Conservation (phyloP, 2,329 filamentous ascomycete species). For the Chaetomium olivaceum region DNA sequence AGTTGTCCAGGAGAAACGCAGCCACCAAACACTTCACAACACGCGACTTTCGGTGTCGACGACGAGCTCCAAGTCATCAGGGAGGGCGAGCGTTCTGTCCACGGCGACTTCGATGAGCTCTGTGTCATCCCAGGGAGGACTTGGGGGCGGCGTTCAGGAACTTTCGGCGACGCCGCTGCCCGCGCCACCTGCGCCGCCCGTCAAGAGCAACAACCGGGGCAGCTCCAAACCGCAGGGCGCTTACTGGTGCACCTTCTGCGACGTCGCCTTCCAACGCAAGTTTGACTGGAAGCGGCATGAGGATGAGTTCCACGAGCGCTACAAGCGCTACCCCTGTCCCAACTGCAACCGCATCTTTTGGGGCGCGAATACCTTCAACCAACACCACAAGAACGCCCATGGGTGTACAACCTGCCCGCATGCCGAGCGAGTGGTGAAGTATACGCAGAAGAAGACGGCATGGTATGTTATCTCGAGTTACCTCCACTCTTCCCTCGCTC, state of each 20-base stretch:
- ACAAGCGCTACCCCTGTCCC: conserved; percentile 67
- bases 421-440: conserved; percentile 63
- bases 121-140: conserved; percentile 34
- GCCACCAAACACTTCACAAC: conserved; percentile 18
- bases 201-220: conserved; percentile 37
- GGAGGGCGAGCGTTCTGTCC: conserved; percentile 50
- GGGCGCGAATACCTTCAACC: conserved; percentile 67
- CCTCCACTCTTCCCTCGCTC: not conserved
- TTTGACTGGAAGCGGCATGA: conserved; percentile 71
- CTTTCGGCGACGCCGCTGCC: conserved; percentile 23
- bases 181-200: conserved; percentile 42
- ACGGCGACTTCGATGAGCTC: conserved; percentile 38
- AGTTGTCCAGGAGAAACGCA: conserved; percentile 20
- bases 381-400: conserved; percentile 66
- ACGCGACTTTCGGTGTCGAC: conserved; percentile 42
- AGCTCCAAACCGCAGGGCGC: conserved; percentile 46
- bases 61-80: conserved; percentile 51
- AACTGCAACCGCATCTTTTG: conserved; percentile 69
- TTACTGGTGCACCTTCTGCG: conserved; percentile 60
- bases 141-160: conserved; percentile 27
- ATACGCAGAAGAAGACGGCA: conserved; percentile 60
- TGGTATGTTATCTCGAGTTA: conserved; percentile 43
- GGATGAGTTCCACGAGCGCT: conserved; percentile 68
- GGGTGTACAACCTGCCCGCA: conserved; percentile 61
- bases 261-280: conserved; percentile 67